A percentile compares a stretch with the other conserved stretches of the same genome.
Conservation (phyloP, 768 basidiomycete genomes). For the Tubosaeta sp. region DNA sequence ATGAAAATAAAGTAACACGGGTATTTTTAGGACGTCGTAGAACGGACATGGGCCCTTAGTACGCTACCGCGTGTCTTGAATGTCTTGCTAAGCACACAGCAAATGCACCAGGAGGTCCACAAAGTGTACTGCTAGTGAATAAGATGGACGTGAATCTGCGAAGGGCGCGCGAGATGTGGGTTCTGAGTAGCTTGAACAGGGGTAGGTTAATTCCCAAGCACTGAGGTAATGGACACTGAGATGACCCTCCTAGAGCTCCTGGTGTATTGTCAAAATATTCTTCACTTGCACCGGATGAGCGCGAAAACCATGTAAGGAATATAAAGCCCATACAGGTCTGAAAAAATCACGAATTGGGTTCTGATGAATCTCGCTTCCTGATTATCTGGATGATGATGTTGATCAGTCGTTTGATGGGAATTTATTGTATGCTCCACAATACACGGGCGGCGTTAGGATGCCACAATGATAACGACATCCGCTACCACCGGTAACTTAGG, state of each 20-base stretch:
- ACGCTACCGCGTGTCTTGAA: slow-evolving; percentile 7
- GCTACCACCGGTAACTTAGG: slow-evolving; percentile 27
- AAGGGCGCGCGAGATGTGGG: not conserved
- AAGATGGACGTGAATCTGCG: not conserved
- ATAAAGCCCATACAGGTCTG: not conserved
- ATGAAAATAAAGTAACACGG: not conserved
- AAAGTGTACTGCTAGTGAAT: not conserved
- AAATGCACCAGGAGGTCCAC: not conserved
- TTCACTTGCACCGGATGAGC: not conserved
- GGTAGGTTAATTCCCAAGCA: not conserved
- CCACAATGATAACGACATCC: slow-evolving; percentile 93
- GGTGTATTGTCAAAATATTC: not conserved
- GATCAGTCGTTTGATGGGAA: slow-evolving; percentile 97
- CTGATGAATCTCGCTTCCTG: slow-evolving; percentile 16
- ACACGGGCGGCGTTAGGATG: slow-evolving; percentile 82
- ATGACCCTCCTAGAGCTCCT: slow-evolving; percentile 1
- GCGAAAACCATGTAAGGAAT: not conserved
- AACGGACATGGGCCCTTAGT: not conserved
- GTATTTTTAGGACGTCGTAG: not conserved
- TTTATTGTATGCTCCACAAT: slow-evolving; percentile 80
- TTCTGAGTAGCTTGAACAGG: slow-evolving; percentile 1
- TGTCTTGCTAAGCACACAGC: not conserved
- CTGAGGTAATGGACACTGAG: not conserved
- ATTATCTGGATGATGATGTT: slow-evolving; percentile 93
- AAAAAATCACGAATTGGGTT: not conserved